phyloP scores from a whole-genome alignment of 1,284 basidiomycete species.

The Microstroma glucosiphilum region DNA sequence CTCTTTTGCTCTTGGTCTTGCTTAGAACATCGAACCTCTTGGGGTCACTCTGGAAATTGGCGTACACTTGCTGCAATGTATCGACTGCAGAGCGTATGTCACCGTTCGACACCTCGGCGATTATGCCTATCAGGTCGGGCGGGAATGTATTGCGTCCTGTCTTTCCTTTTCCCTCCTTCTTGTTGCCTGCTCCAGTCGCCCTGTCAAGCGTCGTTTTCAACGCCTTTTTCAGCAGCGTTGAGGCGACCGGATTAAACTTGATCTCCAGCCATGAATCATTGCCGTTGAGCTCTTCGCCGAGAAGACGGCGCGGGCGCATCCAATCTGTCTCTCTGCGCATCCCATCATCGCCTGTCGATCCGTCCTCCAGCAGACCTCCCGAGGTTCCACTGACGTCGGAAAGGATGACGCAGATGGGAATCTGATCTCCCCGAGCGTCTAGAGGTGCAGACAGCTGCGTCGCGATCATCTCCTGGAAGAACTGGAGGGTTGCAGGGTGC shows the following conservation, averaged over 20 bases:
- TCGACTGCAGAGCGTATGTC: conserved; percentile 90
- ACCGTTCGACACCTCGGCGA: conserved; percentile 74
- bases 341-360: conserved; percentile 56
- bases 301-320: conserved; percentile 64
- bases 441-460: conserved; percentile 19
- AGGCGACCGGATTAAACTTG: conserved; percentile 77
- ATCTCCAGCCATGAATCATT: conserved; percentile 69
- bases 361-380: conserved; percentile 53
- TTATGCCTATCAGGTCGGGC: conserved; percentile 62
- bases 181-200: conserved; percentile 16
- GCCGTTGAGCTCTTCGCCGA: conserved; percentile 61
- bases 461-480: conserved; percentile 67
- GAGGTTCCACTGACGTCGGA: conserved; percentile 61
- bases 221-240: conserved; percentile 74
- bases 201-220: conserved; percentile 56
- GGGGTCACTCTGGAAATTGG: background rate
- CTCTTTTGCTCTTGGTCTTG: background rate
- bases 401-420: conserved; percentile 73
- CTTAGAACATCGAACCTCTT: background rate
- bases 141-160: background rate
- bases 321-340: conserved; percentile 53
- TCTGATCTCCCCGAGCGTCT: conserved; percentile 15
- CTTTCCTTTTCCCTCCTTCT: conserved; percentile 38
- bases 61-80: conserved; percentile 61
- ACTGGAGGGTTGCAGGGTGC: conserved; percentile 59